phyloP scores from a whole-genome alignment of 148 eudicot genomes.

The Vaccinium macrocarpon region DNA sequence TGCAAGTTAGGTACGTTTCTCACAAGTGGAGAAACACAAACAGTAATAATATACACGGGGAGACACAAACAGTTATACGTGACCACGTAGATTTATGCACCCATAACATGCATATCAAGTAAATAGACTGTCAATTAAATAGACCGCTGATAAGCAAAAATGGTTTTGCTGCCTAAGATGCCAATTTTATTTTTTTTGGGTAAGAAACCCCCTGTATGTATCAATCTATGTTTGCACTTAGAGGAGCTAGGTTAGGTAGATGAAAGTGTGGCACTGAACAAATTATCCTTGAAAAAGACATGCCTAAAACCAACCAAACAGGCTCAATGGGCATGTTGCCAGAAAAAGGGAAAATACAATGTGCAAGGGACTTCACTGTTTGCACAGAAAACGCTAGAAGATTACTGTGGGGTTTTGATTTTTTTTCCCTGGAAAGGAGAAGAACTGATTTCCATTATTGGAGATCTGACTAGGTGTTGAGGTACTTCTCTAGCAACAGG shows the following conservation, averaged over 20 bases:
- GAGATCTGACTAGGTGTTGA: neutral
- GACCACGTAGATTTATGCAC: neutral
- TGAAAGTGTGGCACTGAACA: neutral
- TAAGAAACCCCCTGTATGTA: neutral
- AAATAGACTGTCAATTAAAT: neutral
- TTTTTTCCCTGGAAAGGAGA: neutral
- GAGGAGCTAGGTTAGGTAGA: neutral
- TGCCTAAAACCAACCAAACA: neutral
- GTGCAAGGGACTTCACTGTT: slow-evolving; percentile 15
- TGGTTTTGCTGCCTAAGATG: neutral
- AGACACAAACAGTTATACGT: neutral
- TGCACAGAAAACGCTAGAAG: neutral
- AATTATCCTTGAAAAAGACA: neutral
- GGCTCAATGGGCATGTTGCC: neutral
- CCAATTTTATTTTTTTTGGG: neutral
- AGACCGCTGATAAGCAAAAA: neutral
- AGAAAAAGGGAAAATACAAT: neutral
- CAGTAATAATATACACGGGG: neutral
- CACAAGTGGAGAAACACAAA: neutral
- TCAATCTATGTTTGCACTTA: neutral
- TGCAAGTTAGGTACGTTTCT: neutral
- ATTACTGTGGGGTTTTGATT: neutral
- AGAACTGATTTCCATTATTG: neutral
- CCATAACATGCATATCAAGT: neutral
- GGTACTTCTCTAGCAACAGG: slow-evolving; percentile 9